Evolutionary conservation across 2,329 filamentous ascomycete genomes (phyloP), one percentile per base, ranked within the genome.

Genomic region (Colletotrichum echinochloae): DNA sequence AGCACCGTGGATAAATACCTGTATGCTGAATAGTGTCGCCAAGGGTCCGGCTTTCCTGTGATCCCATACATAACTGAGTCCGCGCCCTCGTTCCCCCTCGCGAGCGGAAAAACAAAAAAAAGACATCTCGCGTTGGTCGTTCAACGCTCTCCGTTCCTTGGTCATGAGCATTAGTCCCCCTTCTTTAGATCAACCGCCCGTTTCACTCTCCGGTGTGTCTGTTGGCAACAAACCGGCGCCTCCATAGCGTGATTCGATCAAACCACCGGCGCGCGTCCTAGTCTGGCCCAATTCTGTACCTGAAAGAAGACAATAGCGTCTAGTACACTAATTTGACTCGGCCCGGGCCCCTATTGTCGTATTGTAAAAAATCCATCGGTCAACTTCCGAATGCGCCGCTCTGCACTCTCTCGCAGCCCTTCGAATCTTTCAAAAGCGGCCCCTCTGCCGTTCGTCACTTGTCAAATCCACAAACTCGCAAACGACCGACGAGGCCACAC

Each of bases 121-220:
- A 56, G 56, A 28, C 63, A 56, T n/a, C 39, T 64, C 52, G 39
- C 67, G 55, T 26, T 55, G 54, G 49, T 39, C 18, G n/a, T 44
- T 37, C 30, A 49, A 49, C 57, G 14, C 54, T 54, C 20, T 52
- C 44, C 49, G 33, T 30, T 4, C 44, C 48, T 66, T 65, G 49
- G 49, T 52, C 20, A 8, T 52, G 20, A 33, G 52, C 52, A 5
- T 14, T 26, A 55, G 33, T 55, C 52, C 41, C n/a, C n/a, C 30
- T 30, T 23, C 35, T 35, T 37, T 33, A 9, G 18, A 44, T 9
- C 5, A 12, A 37, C 30, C 56, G 28, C 30, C 57, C 12, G 66
- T 70, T 70, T 70, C 56, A 66, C 62, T 41, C 63, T 57, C 60
- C 49, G 56, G 26, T 60, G 66, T 70, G 63, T 56, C 67, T 51